phyloP scores from a whole-genome alignment of 257 asterid species.

The Gardenia jasminoides region DNA sequence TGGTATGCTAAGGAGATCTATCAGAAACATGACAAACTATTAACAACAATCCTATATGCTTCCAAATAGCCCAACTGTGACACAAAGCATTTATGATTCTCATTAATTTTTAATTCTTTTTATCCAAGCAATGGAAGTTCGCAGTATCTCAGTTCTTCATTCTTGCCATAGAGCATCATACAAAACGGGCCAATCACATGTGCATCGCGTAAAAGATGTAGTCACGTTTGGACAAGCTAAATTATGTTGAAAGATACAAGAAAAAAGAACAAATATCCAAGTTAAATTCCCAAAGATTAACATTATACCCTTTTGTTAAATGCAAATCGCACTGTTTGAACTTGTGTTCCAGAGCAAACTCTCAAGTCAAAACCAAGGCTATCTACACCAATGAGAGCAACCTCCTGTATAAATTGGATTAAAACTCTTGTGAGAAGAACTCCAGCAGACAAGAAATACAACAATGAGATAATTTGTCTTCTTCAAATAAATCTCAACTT shows the following conservation, averaged over 20 bases:
- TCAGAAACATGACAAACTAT: not conserved
- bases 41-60: not conserved
- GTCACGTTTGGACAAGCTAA: not conserved
- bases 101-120: not conserved
- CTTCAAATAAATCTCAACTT: not conserved
- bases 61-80: not conserved
- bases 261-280: not conserved
- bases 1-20: not conserved
- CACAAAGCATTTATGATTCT: not conserved
- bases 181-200: not conserved
- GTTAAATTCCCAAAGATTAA: not conserved
- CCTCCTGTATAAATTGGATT: slow-evolving; percentile 54
- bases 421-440: not conserved
- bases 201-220: not conserved
- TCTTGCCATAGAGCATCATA: not conserved
- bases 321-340: slow-evolving; percentile 86
- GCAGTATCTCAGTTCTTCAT: not conserved
- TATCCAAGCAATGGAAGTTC: not conserved
- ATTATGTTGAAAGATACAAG: not conserved
- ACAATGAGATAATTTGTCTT: not conserved
- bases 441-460: not conserved
- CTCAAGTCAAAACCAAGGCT: slow-evolving; percentile 93
- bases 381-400: slow-evolving; percentile 82
- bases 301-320: slow-evolving; percentile 75
- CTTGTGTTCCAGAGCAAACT: slow-evolving; percentile 87